Conservation (phyloP, 257 asterid genomes). For the Lycium ferocissimum region DNA sequence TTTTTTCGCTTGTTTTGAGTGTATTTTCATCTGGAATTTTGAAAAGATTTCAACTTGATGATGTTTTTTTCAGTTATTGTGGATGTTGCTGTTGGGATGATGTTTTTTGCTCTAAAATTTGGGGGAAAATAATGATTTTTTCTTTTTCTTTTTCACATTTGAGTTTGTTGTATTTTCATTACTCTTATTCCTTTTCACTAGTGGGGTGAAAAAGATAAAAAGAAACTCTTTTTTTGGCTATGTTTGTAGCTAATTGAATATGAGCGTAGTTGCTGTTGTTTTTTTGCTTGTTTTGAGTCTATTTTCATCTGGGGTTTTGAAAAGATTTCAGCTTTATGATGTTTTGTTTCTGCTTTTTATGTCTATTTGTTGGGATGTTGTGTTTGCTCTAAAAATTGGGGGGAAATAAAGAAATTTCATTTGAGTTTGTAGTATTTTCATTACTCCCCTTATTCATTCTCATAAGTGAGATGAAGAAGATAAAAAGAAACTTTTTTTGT, state of each 20-base stretch:
- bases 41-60: neutral
- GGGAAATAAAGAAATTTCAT: neutral
- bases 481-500: neutral
- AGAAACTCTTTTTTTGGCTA: neutral
- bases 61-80: too few relatives aligned
- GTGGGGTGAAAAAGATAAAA: too few relatives aligned
- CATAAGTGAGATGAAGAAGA: neutral
- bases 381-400: too few relatives aligned
- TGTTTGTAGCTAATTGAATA: neutral
- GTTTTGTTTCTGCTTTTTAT: neutral
- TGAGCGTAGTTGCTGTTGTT: neutral
- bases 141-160: too few relatives aligned
- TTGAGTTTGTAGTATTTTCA: neutral
- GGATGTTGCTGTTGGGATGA: too few relatives aligned
- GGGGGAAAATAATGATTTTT: neutral
- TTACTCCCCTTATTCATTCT: neutral
- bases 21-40: neutral
- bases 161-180: neutral
- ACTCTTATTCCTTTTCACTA: too few relatives aligned
- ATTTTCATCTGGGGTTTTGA: neutral
- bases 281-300: neutral
- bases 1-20: too few relatives aligned
- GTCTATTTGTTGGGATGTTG: neutral
- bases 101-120: neutral
- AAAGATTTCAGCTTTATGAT: neutral